Evolutionary conservation across 106 monocot genomes (phyloP).

Genomic region (Dioscorea alata): DNA sequence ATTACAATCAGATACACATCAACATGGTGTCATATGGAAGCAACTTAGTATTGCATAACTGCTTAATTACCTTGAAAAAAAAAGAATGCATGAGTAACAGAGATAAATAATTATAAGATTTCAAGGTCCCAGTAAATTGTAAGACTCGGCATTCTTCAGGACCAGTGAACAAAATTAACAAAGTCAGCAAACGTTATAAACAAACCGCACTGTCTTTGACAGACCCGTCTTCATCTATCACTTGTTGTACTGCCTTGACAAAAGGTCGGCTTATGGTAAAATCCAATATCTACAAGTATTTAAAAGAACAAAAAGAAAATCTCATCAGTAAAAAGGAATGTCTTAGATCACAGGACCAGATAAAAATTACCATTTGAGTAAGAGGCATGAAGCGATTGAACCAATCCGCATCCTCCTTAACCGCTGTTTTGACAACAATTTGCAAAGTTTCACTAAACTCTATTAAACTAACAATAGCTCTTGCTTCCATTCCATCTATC

Average conservation of each 20-base stretch:
- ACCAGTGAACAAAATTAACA: no score
- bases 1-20: no score
- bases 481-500: conserved; percentile 52
- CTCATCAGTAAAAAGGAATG: conserved; percentile 1
- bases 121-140: no score
- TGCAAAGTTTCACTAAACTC: conserved; percentile 62
- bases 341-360: neutral
- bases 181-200: neutral
- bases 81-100: no score
- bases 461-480: conserved; percentile 54
- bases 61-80: no score
- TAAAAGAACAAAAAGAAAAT: neutral
- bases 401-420: conserved; percentile 54
- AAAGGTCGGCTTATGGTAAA: conserved; percentile 37
- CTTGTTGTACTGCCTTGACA: conserved; percentile 47
- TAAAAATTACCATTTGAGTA: conserved; percentile 38
- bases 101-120: no score
- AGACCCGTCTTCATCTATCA: conserved; percentile 76
- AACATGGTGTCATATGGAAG: no score
- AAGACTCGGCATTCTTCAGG: no score
- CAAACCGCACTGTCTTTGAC: conserved; percentile 79
- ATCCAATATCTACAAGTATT: conserved; percentile 46
- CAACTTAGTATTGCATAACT: no score
- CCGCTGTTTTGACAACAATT: conserved; percentile 40
- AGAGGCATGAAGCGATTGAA: conserved; percentile 60